phyloP scores from a whole-genome alignment of 2,329 filamentous ascomycete genomes.

The Neofusicoccum cordaticola region DNA sequence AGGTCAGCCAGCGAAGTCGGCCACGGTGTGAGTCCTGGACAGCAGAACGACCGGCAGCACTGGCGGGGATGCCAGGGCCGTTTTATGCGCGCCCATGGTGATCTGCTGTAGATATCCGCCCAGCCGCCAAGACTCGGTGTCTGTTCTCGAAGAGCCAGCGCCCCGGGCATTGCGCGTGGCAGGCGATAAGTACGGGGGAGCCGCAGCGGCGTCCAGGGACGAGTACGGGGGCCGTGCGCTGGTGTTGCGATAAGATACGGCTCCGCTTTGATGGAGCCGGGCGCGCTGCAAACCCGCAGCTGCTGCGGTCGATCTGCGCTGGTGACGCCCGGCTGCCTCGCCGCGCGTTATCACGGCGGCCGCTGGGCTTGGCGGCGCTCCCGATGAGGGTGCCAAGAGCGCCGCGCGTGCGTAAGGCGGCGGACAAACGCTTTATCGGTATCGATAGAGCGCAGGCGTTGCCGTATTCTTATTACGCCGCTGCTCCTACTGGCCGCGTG shows the following conservation, averaged over 20 bases:
- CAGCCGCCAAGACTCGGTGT: neutral
- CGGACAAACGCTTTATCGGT: slow-evolving; percentile 9
- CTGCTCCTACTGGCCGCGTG: neutral
- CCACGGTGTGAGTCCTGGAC: neutral
- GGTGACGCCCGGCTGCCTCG: slow-evolving; percentile 1
- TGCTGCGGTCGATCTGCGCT: neutral
- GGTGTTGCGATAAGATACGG: slow-evolving; percentile 4
- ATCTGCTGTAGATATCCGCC: neutral
- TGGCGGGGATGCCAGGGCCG: neutral
- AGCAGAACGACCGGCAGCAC: neutral
- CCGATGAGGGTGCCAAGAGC: slow-evolving; percentile 2
- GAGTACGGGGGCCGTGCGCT: no score
- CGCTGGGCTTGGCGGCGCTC: neutral
- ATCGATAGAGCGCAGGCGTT: neutral
- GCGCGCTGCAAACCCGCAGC: neutral
- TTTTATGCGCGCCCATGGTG: neutral
- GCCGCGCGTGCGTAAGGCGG: slow-evolving; percentile 5
- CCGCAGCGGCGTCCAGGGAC: no score
- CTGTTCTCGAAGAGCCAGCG: neutral
- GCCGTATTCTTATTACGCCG: neutral
- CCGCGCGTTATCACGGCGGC: neutral
- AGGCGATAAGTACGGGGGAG: neutral
- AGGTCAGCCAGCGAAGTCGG: neutral
- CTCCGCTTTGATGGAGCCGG: neutral
- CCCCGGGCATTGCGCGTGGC: neutral